phyloP scores from a whole-genome alignment of 345 rosid species.

The thale cress (Arabidopsis thaliana) region DNA sequence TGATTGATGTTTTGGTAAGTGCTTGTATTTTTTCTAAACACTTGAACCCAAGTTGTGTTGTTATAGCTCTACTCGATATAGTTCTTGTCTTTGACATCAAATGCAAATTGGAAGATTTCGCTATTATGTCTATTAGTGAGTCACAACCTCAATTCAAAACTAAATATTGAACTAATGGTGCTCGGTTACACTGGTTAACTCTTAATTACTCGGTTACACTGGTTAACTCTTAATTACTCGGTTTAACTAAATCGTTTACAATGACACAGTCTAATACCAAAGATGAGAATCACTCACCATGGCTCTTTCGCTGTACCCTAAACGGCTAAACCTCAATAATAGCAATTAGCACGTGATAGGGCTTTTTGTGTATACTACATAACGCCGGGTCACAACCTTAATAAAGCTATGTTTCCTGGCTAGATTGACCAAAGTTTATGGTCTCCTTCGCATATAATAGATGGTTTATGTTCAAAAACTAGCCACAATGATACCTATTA shows the following conservation, averaged over 20 bases:
- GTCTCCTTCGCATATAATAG: neutral
- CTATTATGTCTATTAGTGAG: conserved; percentile 1
- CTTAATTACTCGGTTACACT: neutral
- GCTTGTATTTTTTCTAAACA: conserved; percentile 81
- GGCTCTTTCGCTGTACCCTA: conserved; percentile 96
- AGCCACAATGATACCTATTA: too few relatives aligned
- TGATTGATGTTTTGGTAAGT: conserved; percentile 48
- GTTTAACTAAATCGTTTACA: neutral
- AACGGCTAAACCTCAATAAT: conserved; percentile 47
- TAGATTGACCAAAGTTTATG: neutral
- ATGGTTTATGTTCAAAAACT: too few relatives aligned
- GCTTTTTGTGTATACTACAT: conserved; percentile 8
- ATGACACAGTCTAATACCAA: neutral
- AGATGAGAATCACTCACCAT: conserved; percentile 76
- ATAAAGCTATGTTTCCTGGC: neutral
- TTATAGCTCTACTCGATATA: conserved; percentile 78
- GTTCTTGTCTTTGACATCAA: conserved; percentile 58
- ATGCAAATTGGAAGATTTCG: conserved; percentile 56
- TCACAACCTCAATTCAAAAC: neutral
- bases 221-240: neutral
- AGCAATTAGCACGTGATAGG: neutral
- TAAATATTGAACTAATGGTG: conserved; percentile 39
- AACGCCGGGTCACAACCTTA: neutral
- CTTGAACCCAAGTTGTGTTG: conserved; percentile 73
- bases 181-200: neutral